Conservation (phyloP, 2,329 filamentous ascomycete species). For the Clarireedia monteithiana region DNA sequence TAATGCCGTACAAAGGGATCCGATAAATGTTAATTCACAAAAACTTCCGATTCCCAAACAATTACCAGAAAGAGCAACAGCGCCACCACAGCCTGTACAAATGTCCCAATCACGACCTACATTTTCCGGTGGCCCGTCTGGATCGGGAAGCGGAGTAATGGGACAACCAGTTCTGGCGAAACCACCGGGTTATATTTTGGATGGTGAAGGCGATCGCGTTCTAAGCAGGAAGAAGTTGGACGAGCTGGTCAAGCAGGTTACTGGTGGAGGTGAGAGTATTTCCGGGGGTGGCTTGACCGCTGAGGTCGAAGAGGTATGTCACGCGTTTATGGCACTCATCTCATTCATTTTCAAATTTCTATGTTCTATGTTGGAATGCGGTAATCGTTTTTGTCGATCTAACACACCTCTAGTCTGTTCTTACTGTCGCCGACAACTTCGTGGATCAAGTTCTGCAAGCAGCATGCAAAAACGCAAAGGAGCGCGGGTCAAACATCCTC, state of each 20-base stretch:
- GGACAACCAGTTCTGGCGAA: conserved; percentile 79
- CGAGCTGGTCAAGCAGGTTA: conserved; percentile 89
- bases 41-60: conserved; percentile 50
- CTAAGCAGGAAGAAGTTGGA: conserved; percentile 98
- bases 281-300: conserved; percentile 70
- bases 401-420: conserved; percentile 56
- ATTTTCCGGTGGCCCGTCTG: conserved; percentile 66
- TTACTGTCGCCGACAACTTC: conserved; percentile 87
- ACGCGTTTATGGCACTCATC: not conserved
- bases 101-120: conserved; percentile 74
- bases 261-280: conserved; percentile 67
- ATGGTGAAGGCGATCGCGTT: conserved; percentile 85
- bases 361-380: not conserved
- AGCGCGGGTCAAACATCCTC: conserved; percentile 81
- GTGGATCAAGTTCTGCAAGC: conserved; percentile 83
- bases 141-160: conserved; percentile 73
- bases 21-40: conserved; percentile 22
- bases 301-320: conserved; percentile 85
- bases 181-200: conserved; percentile 75
- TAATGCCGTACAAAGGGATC: conserved; percentile 20
- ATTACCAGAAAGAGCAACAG: conserved; percentile 58
- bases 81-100: conserved; percentile 64
- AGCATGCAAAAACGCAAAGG: conserved; percentile 86
- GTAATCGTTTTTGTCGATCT: not conserved
- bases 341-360: not conserved